Percentiles rank a stretch among this genome's conserved stretches.
These are phyloP conservation scores for Pseudogymnoascus sp. DNA, from an alignment of 2,329 filamentous ascomycete genomes.

Conservation along the genomic window DNA sequence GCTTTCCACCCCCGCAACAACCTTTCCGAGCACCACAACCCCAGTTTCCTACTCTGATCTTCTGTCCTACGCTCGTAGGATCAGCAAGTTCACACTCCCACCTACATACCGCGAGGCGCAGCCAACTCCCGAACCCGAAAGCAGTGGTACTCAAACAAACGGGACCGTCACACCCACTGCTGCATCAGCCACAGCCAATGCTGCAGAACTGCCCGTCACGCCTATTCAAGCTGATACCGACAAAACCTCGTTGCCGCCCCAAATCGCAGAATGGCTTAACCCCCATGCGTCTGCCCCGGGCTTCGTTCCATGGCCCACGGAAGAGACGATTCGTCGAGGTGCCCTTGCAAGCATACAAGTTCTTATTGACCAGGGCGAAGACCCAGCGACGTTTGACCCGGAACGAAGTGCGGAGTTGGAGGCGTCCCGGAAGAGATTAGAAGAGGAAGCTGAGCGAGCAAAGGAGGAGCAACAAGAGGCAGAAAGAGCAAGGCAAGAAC, in stretches of 20 bases:
- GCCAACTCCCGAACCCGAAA: slow-evolving; percentile 9
- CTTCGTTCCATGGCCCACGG: slow-evolving; percentile 73
- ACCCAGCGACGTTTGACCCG: slow-evolving; percentile 53
- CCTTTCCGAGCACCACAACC: slow-evolving; percentile 42
- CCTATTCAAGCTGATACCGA: slow-evolving; percentile 16
- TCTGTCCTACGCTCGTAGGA: slow-evolving; percentile 68
- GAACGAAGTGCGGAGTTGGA: slow-evolving; percentile 32
- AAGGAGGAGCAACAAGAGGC: slow-evolving; percentile 18
- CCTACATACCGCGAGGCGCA: slow-evolving; percentile 22
- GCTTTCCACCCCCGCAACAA: slow-evolving; percentile 51
- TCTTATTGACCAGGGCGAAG: slow-evolving; percentile 52
- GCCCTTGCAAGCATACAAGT: slow-evolving; percentile 57
- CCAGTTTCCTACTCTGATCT: slow-evolving; percentile 64
- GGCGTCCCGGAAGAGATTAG: slow-evolving; percentile 23
- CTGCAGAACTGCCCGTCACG: slow-evolving; percentile 16
- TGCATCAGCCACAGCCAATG: slow-evolving; percentile 11
- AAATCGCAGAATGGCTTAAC: slow-evolving; percentile 38
- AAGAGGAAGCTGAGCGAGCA: slow-evolving; percentile 26
- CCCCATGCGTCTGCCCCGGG: slow-evolving; percentile 43
- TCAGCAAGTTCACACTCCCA: slow-evolving; percentile 71
- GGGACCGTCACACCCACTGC: slow-evolving; percentile 22
- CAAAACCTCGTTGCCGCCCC: slow-evolving; percentile 25
- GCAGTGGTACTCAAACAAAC: slow-evolving; percentile 20
- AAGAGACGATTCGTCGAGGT: slow-evolving; percentile 60
- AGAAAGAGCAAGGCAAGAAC: slow-evolving; percentile 28